Evolutionary conservation across 306 rosid genomes (phyloP), one percentile per base, ranked within the genome.

Genomic region (Casuarina equisetifolia): DNA sequence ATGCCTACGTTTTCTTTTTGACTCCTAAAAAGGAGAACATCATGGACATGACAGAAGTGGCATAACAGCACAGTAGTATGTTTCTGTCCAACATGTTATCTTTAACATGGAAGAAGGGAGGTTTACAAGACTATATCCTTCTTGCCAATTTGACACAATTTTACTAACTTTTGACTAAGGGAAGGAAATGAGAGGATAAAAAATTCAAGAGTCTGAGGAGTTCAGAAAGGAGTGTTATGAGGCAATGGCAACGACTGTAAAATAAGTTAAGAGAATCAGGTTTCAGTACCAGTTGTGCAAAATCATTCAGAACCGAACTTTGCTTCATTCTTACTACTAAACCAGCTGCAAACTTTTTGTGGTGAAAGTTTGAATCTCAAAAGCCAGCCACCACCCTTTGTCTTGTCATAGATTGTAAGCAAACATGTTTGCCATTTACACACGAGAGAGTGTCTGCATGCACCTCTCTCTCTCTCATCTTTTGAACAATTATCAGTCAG

Each of bases 1-100:
- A 20, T 81, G 74, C 84, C 80, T 81, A 85, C 84, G 54, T 74
- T 72, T 84, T 73, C 76, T 84, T 86, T 90, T 90, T 90, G 86
- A 90, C 90, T 82, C 78, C 5, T 38, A 3, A 45, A 52, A 40
- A 9, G 46, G 20, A 54, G 51, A 77, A 52, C 20, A 4, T 3
- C 46, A 45, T 15, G 42, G 17, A 15, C 7, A 32, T 11, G 42
- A 13, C 77, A 48, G 35, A 7, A 9, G 50, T 25, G 0, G 13
- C 42, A n/a, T 39, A 40, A 12, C 0, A 66, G 69, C 4, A n/a
- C 2, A 9, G 2, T 35, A 16, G 12, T n/a, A 35, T 32, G 12
- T 58, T 58, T 54, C 10, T 20, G 35, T 58, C 64, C 3, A 12
- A 12, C n/a, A 15, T 51, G 0, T 19, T 20, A 57, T 25, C 32